phyloP scores from a whole-genome alignment of 2,329 filamentous ascomycete genomes.

The Cladosporium velox region DNA sequence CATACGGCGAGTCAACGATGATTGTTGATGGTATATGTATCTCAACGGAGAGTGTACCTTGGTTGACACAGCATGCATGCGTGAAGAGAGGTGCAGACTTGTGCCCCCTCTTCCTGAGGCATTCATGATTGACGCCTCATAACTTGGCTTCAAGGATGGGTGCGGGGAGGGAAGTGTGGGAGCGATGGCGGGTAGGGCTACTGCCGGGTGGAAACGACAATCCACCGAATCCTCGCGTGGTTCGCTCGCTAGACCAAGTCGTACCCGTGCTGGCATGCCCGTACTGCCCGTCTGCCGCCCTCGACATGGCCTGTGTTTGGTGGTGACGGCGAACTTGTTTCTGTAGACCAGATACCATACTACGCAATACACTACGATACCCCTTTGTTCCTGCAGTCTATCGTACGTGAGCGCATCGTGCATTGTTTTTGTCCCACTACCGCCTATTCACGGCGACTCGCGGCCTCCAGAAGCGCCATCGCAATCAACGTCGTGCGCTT shows the following conservation, averaged over 20 bases:
- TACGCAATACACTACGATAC: neutral
- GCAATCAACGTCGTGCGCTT: neutral
- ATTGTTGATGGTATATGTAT: neutral
- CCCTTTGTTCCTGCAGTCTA: neutral
- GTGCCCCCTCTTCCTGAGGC: neutral
- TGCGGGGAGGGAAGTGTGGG: neutral
- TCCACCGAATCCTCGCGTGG: neutral
- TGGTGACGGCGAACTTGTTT: neutral
- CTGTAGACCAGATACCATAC: neutral
- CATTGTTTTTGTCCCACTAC: neutral
- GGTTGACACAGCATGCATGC: neutral
- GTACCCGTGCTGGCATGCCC: neutral
- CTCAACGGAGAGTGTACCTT: neutral
- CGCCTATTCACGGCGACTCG: neutral
- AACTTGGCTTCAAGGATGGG: neutral
- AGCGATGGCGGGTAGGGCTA: neutral
- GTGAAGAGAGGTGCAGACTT: neutral
- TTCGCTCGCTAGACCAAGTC: neutral
- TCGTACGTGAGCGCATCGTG: neutral
- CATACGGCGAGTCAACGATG: neutral
- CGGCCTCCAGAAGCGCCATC: neutral
- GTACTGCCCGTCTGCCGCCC: neutral
- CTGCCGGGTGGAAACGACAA: neutral
- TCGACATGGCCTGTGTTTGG: constrained; percentile 3
- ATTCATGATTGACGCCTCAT: neutral